These are phyloP conservation scores for Kockiozyma suomiensis DNA, from an alignment of 805 yeast species.

Conservation along the genomic window DNA sequence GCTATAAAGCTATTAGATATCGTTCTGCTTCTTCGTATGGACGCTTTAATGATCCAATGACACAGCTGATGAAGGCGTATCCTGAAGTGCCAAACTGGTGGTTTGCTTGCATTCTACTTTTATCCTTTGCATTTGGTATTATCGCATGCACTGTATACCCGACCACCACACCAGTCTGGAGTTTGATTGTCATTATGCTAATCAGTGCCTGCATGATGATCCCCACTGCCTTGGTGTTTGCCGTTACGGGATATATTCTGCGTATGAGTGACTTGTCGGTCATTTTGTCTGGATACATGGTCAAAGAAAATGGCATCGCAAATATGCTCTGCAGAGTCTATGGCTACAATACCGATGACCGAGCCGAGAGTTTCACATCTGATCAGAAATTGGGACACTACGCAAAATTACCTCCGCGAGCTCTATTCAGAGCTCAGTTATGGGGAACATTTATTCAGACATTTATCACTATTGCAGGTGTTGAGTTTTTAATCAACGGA, in stretches of 20 bases:
- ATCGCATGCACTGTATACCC: conserved; percentile 38
- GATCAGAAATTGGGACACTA: conserved; percentile 61
- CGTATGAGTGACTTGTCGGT: conserved; percentile 42
- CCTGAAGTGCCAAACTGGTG: conserved; percentile 58
- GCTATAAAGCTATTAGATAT: conserved; percentile 9
- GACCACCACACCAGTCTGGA: conserved; percentile 45
- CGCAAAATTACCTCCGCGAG: conserved; percentile 48
- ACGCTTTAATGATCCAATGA: conserved; percentile 13
- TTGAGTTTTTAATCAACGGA: conserved; percentile 1
- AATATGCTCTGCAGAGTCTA: conserved; percentile 54
- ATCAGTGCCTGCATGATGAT: conserved; percentile 37
- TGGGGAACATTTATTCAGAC: conserved; percentile 15
- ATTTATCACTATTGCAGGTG: conserved; percentile 12
- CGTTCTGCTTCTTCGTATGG: conserved; percentile 2
- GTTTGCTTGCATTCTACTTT: conserved; percentile 50
- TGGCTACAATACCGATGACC: conserved; percentile 63
- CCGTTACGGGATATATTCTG: conserved; percentile 47
- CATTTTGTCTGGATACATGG: conserved; percentile 21
- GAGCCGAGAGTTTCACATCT: conserved; percentile 63
- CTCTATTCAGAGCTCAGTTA: conserved; percentile 46
- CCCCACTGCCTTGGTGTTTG: conserved; percentile 40
- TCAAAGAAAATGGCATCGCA: conserved; percentile 57
- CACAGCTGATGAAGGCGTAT: conserved; percentile 59
- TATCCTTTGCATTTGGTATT: conserved; percentile 49
- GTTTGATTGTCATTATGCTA: conserved; percentile 39